phyloP scores from a whole-genome alignment of 2,329 filamentous ascomycete species.

The Cladosporium cucumerinum region DNA sequence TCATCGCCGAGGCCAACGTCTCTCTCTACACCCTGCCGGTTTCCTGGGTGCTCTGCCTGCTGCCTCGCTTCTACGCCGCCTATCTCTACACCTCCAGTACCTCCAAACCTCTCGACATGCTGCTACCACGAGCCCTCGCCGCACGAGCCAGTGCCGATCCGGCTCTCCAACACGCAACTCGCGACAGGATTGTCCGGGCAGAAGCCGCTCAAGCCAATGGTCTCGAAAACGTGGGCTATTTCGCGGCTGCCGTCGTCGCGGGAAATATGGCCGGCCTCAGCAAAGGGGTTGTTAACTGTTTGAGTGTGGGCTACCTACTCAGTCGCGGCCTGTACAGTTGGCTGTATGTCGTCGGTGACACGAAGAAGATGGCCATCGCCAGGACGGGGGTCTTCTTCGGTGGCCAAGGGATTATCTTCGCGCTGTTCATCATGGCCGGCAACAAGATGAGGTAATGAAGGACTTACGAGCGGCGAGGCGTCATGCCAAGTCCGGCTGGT shows the following conservation, averaged over 20 bases:
- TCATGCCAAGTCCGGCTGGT: not conserved
- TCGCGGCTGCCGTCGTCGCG: slow-evolving; percentile 39
- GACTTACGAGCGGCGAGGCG: not conserved
- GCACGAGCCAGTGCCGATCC: slow-evolving; percentile 28
- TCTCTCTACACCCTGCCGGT: slow-evolving; percentile 31
- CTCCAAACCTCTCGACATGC: slow-evolving; percentile 28
- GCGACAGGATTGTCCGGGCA: slow-evolving; percentile 34
- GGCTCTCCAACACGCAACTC: slow-evolving; percentile 34
- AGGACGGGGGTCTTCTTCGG: slow-evolving; percentile 25
- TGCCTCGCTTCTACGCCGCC: slow-evolving; percentile 36
- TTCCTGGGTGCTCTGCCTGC: slow-evolving; percentile 34
- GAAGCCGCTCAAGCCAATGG: slow-evolving; percentile 39
- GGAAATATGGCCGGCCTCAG: slow-evolving; percentile 37
- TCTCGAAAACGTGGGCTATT: slow-evolving; percentile 41
- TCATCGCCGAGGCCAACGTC: slow-evolving; percentile 22
- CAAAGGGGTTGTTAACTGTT: slow-evolving; percentile 26
- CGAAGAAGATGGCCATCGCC: slow-evolving; percentile 18
- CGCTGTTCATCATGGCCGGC: slow-evolving; percentile 30
- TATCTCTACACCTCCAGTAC: slow-evolving; percentile 20
- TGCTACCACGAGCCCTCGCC: slow-evolving; percentile 31
- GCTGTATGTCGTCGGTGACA: slow-evolving; percentile 30
- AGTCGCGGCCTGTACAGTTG: slow-evolving; percentile 31
- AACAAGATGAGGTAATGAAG: slow-evolving; percentile 22
- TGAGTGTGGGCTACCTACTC: slow-evolving; percentile 30
- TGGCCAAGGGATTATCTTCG: slow-evolving; percentile 25